Conservation (phyloP, 2,329 filamentous ascomycete species). For the Pestalotiopsis sp. region DNA sequence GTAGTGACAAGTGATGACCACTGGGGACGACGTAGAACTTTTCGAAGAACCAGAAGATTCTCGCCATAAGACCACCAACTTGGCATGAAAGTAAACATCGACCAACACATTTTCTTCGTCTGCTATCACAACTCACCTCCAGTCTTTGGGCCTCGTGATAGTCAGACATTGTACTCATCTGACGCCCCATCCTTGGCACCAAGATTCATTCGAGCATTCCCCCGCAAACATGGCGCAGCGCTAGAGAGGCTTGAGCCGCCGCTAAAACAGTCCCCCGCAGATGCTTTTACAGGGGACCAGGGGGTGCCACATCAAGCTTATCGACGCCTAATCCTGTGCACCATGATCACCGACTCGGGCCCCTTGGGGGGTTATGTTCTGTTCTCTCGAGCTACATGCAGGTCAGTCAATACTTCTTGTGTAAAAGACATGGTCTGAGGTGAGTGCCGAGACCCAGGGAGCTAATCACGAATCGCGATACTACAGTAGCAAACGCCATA, state of each 20-base stretch:
- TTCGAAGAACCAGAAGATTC: neutral
- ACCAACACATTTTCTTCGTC: neutral
- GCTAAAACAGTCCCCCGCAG: conserved; percentile 1
- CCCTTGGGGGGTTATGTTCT: neutral
- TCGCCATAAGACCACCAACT: neutral
- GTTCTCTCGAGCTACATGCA: neutral
- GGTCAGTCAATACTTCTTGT: neutral
- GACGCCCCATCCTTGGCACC: neutral
- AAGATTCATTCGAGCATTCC: neutral
- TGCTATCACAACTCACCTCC: neutral
- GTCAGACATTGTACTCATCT: neutral
- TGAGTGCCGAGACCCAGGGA: conserved; percentile 2
- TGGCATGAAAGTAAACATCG: neutral
- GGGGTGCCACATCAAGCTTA: conserved; percentile 1
- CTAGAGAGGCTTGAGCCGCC: conserved; percentile 2
- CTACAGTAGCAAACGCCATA: neutral
- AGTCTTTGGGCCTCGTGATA: neutral
- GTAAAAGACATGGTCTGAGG: neutral
- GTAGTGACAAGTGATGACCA: neutral
- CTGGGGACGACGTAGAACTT: too few relatives aligned
- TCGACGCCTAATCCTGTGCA: neutral
- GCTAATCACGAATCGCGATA: neutral
- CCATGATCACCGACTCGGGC: neutral
- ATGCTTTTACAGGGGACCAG: neutral
- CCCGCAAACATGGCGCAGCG: conserved; percentile 5